Percentiles rank a stretch among this genome's conserved stretches.
Conservation (phyloP, 2,329 filamentous ascomycete species). For the Exophiala calicioides region DNA sequence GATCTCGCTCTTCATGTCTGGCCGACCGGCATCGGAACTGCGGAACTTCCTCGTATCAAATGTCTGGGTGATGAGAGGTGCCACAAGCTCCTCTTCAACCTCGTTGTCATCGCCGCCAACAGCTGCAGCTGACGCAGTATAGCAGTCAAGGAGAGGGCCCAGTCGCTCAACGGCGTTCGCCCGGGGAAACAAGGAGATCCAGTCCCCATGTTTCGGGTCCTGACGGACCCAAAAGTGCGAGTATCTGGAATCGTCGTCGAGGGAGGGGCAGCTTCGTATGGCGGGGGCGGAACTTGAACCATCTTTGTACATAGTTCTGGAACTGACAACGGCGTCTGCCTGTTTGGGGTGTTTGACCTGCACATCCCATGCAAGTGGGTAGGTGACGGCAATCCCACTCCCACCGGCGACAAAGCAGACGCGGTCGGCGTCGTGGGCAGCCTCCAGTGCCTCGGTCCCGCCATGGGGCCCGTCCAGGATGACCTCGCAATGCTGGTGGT, state of each 20-base stretch:
- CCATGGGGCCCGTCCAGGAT: slow-evolving; percentile 68
- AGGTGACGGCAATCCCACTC: slow-evolving; percentile 65
- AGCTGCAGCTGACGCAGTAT: neutral
- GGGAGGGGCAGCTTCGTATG: slow-evolving; percentile 4
- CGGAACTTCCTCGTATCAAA: slow-evolving; percentile 28
- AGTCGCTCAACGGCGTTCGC: slow-evolving; percentile 5
- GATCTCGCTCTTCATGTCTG: slow-evolving; percentile 29
- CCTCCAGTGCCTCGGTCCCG: slow-evolving; percentile 56
- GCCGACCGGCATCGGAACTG: slow-evolving; percentile 19
- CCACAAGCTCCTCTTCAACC: slow-evolving; percentile 10
- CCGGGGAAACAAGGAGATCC: slow-evolving; percentile 27
- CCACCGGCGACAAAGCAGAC: slow-evolving; percentile 63
- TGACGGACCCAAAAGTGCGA: slow-evolving; percentile 31
- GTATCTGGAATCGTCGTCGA: slow-evolving; percentile 9
- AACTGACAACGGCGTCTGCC: slow-evolving; percentile 16
- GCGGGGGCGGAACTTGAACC: slow-evolving; percentile 14
- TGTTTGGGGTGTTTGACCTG: slow-evolving; percentile 12
- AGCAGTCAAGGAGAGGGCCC: neutral
- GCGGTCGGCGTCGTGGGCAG: slow-evolving; percentile 52
- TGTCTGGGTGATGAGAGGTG: slow-evolving; percentile 22
- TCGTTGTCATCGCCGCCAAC: neutral
- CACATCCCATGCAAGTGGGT: slow-evolving; percentile 52
- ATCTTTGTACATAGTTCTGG: slow-evolving; percentile 21
- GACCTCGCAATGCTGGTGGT: slow-evolving; percentile 47
- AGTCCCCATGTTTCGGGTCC: slow-evolving; percentile 23